A percentile compares a stretch with the other conserved stretches of the same genome.
Evolutionary conservation across 23 red algal genomes (phyloP).

Genomic region (Porphyridium purpureum): DNA sequence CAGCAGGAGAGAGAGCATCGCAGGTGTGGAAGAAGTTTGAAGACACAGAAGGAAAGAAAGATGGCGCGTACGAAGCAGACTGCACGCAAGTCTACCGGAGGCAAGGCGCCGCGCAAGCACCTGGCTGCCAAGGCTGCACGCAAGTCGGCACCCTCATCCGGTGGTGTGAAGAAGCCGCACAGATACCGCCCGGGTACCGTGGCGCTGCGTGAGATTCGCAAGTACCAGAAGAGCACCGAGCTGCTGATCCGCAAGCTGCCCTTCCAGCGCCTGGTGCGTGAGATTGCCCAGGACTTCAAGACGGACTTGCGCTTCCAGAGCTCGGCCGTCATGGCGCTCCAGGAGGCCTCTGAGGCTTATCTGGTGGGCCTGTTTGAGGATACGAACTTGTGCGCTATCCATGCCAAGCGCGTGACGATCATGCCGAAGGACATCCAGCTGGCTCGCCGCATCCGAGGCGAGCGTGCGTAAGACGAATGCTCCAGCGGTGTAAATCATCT

Average conservation of each 20-base stretch:
- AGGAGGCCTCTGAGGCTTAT: slow-evolving; percentile 12
- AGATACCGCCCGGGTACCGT: slow-evolving; percentile 10
- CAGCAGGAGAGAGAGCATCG: no score
- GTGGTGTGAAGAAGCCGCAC: slow-evolving; percentile 89
- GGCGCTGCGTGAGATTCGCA: slow-evolving; percentile 10
- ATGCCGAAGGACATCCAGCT: slow-evolving; percentile 16
- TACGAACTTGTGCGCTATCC: slow-evolving; percentile 9
- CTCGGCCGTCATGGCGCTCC: not conserved
- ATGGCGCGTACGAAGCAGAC: slow-evolving; percentile 98
- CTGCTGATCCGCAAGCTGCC: slow-evolving; percentile 10
- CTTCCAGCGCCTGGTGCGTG: slow-evolving; percentile 7
- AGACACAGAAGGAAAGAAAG: no score
- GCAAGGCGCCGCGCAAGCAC: slow-evolving; percentile 95
- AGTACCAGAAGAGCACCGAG: slow-evolving; percentile 14
- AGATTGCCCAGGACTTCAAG: slow-evolving; percentile 8
- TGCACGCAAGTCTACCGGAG: slow-evolving; percentile 92
- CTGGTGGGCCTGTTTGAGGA: slow-evolving; percentile 16
- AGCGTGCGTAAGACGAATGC: no score
- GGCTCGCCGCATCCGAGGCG: slow-evolving; percentile 7
- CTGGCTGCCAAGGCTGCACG: slow-evolving; percentile 89
- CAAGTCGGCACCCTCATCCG: slow-evolving; percentile 74
- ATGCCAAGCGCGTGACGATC: slow-evolving; percentile 11
- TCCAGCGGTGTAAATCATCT: no score
- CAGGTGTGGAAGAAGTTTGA: no score
- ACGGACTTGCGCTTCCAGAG: slow-evolving; percentile 7